Evolutionary conservation across 73 alveolate species (phyloP).

Genomic region (Tetrahymena thermophila): DNA sequence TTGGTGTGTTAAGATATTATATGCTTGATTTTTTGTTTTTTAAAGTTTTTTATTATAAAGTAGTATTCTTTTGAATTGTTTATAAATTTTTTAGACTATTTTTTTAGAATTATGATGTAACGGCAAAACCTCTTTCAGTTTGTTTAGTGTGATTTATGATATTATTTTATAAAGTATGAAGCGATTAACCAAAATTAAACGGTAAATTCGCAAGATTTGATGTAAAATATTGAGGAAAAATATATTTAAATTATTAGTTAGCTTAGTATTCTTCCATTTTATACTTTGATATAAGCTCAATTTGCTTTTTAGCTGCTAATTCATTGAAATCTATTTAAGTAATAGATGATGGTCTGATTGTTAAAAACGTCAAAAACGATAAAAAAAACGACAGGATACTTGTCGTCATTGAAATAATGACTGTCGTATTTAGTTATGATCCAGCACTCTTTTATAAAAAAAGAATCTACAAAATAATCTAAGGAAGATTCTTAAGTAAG

Average conservation of each 20-base stretch:
- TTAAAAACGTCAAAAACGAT: neutral
- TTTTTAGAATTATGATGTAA: neutral
- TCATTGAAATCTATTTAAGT: neutral
- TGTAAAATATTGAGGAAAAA: neutral
- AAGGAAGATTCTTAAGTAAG: neutral
- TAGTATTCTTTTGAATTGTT: neutral
- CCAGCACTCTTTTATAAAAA: neutral
- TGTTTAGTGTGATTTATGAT: neutral
- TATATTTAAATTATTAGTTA: neutral
- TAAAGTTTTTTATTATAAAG: neutral
- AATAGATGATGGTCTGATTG: neutral
- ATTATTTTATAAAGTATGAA: neutral
- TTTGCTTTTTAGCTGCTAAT: neutral
- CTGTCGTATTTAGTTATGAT: neutral
- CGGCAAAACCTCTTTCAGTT: neutral
- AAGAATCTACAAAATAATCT: neutral
- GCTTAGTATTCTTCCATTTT: neutral
- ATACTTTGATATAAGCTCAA: neutral
- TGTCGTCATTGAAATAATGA: neutral
- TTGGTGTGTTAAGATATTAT: neutral
- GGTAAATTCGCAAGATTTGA: neutral
- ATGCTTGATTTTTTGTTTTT: neutral
- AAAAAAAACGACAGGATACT: neutral
- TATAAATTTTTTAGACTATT: neutral
- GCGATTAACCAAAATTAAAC: neutral